Evolutionary conservation across 305 asterid genomes (phyloP), one percentile per base, ranked within the genome.

Genomic region (Ajuga reptans): DNA sequence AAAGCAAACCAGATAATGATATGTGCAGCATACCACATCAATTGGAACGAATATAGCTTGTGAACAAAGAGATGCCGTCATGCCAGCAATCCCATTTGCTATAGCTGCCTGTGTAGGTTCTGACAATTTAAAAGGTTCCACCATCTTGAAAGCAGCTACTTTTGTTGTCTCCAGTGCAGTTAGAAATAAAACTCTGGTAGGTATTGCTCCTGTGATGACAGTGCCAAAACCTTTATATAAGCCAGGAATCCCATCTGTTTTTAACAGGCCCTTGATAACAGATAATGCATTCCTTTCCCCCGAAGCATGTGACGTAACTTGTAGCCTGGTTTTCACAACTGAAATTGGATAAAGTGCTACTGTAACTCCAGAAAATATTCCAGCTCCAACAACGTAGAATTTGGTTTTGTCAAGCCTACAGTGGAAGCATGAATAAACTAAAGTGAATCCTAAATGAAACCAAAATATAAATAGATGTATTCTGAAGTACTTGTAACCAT

Each of bases 1-100:
- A 59, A 42, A 55, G 65, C 6, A 50, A 75, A 53, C 27, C 33
- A 16, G 36, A 62, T 41, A 16, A 33, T 66, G 67, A 41, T 9
- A 50, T 6, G 16, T 64, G 77, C 27, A 69, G 71, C 95, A 79
- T 93, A 93, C 99, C 95, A 91, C 92, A 71, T 94, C 99, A 72
- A 94, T 82, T 33, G 99, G 99, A 66, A 91, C 97, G 61, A 89
- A 91, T 18, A 86, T 84, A 72, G 91, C 85, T 77, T 94, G 99
- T 18, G 97, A 82, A 80, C 91, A 89, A 66, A 94, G 83, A 68
- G 99, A 94, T 15, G 95, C 96, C 77, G 75, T 16, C 99, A 94
- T 94, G 82, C 99, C 99, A 77, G 96, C 99, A 69, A 79, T 71
- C 24, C 97, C 99, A 76, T 91, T 94, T 37, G 97, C 97, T 77